Evolutionary conservation across 1,284 basidiomycete genomes (phyloP).

Genomic region (Termitomyces sp.): DNA sequence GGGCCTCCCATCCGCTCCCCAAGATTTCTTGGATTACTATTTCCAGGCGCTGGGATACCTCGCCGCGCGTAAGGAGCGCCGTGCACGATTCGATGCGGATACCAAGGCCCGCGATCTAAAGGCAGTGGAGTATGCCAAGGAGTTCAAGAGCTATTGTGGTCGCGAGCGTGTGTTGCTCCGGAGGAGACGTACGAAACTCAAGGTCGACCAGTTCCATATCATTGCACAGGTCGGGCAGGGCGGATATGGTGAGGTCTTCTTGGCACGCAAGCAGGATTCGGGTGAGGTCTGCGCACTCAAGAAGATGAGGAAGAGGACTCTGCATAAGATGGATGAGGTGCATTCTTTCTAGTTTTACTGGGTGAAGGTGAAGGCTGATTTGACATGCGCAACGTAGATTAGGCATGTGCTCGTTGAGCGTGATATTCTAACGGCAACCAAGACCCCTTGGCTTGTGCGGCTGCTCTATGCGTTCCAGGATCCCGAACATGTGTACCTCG

Average conservation of each 20-base stretch:
- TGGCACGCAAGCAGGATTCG: slow-evolving; percentile 88
- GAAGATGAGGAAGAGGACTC: slow-evolving; percentile 90
- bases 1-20: not conserved
- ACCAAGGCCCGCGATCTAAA: slow-evolving; percentile 65
- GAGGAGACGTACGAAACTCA: slow-evolving; percentile 80
- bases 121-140: slow-evolving; percentile 62
- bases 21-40: slow-evolving; percentile 93
- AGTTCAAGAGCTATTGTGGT: slow-evolving; percentile 88
- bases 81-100: slow-evolving; percentile 79
- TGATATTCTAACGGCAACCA: slow-evolving; percentile 92
- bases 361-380: not conserved
- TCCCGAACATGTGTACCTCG: slow-evolving; percentile 82
- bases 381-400: slow-evolving; percentile 41
- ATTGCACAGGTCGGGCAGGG: slow-evolving; percentile 97
- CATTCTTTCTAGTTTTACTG: slow-evolving; percentile 11
- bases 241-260: slow-evolving; percentile 92
- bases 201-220: slow-evolving; percentile 90
- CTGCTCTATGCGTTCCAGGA: slow-evolving; percentile 96
- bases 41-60: slow-evolving; percentile 90
- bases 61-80: slow-evolving; percentile 76
- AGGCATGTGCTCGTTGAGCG: slow-evolving; percentile 95
- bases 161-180: slow-evolving; percentile 89
- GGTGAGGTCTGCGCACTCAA: slow-evolving; percentile 94
- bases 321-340: slow-evolving; percentile 97
- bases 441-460: slow-evolving; percentile 92